A percentile compares a stretch with the other conserved stretches of the same genome.
Evolutionary conservation across 2,329 filamentous ascomycete genomes (phyloP).

Genomic region (Alternaria viburni): DNA sequence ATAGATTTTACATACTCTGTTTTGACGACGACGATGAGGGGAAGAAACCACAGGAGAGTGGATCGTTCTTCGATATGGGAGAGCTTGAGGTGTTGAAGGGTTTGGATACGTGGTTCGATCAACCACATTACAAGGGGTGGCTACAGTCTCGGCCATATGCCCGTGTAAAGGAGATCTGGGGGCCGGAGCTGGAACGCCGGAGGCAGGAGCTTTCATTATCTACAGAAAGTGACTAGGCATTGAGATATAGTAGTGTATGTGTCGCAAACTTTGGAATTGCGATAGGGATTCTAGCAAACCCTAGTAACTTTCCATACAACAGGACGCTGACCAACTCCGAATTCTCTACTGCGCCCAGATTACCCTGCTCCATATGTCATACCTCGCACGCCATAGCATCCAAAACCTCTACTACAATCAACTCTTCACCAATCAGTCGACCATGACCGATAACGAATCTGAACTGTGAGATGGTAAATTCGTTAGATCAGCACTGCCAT

Average conservation of each 20-base stretch:
- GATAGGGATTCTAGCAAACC: not conserved
- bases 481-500: rapidly evolving
- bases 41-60: not conserved
- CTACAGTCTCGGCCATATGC: not conserved
- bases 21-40: constrained; percentile 8
- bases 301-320: not conserved
- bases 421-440: not conserved
- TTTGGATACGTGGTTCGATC: not conserved
- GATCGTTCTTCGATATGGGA: constrained; percentile 5
- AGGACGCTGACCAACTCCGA: not conserved
- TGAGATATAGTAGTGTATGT: not conserved
- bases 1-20: constrained; percentile 5
- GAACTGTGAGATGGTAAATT: rapidly evolving
- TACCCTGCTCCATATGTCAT: not conserved
- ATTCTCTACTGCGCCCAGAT: not conserved
- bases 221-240: not conserved
- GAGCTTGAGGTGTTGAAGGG: not conserved
- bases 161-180: not conserved
- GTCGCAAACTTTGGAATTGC: not conserved
- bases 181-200: not conserved
- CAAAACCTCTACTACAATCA: not conserved
- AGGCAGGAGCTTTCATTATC: not conserved
- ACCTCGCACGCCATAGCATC: not conserved
- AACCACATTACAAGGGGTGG: not conserved
- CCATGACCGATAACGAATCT: not conserved